Conservation (phyloP, 768 basidiomycete genomes). For the Strobilomyces dryophilus region DNA sequence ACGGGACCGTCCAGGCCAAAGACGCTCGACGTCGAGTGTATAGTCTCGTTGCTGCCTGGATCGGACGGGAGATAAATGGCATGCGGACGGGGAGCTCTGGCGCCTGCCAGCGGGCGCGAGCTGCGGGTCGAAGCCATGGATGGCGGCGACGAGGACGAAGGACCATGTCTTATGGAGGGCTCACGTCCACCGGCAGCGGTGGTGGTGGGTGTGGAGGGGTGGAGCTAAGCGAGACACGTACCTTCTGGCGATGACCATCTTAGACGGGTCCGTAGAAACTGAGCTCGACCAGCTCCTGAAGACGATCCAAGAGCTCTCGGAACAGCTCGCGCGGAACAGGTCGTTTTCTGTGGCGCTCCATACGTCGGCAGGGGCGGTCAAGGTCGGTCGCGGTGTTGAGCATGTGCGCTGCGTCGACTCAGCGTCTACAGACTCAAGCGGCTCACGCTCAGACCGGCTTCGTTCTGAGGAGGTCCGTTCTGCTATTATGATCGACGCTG, state of each 20-base stretch:
- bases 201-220: background rate
- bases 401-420: background rate
- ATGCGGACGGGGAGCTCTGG: background rate
- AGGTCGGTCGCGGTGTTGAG: constrained; percentile 46
- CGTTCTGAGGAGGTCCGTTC: constrained; percentile 64
- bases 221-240: background rate
- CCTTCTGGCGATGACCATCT: constrained; percentile 45
- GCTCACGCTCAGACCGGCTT: constrained; percentile 90
- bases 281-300: constrained; percentile 61
- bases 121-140: constrained; percentile 7
- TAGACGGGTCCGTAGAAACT: constrained; percentile 50
- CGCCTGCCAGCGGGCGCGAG: constrained; percentile 13
- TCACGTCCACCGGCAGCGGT: constrained; percentile 22
- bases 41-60: constrained; percentile 24
- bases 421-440: constrained; percentile 63
- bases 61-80: background rate
- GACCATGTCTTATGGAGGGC: constrained; percentile 1
- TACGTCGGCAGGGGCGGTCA: constrained; percentile 68
- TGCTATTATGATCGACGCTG: background rate
- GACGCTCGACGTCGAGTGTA: constrained; percentile 19
- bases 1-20: background rate
- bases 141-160: no score
- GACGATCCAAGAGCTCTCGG: constrained; percentile 74
- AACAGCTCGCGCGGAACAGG: constrained; percentile 79
- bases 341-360: constrained; percentile 68